Evolutionary conservation across 305 asterid genomes (phyloP).

Genomic region (Plantago lanceolata): DNA sequence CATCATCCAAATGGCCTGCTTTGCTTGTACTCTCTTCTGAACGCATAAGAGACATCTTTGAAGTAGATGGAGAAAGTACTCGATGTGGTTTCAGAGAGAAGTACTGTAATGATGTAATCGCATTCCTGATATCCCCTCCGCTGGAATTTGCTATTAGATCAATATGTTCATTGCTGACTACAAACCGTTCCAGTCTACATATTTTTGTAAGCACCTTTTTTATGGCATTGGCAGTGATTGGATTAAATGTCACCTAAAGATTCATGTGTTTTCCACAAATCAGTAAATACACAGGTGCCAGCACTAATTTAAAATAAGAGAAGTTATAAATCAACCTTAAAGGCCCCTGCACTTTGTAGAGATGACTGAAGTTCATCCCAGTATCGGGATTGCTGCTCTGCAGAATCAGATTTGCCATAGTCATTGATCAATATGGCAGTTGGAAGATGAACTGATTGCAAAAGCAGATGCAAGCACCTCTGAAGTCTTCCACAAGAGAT

Average conservation of each 20-base stretch:
- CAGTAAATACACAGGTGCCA: slow-evolving; percentile 20
- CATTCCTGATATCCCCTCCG: slow-evolving; percentile 91
- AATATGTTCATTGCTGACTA: slow-evolving; percentile 60
- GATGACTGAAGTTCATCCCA: slow-evolving; percentile 80
- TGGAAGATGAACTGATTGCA: slow-evolving; percentile 68
- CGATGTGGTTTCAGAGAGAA: slow-evolving; percentile 56
- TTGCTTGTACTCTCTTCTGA: slow-evolving; percentile 32
- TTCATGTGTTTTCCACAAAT: slow-evolving; percentile 21
- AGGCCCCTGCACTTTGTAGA: slow-evolving; percentile 79
- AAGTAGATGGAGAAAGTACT: slow-evolving; percentile 31
- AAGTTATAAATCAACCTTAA: slow-evolving; percentile 61
- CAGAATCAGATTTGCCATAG: slow-evolving; percentile 58
- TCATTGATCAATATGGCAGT: slow-evolving; percentile 79
- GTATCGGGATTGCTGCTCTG: slow-evolving; percentile 54
- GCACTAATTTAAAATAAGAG: slow-evolving; percentile 13
- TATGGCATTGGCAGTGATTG: slow-evolving; percentile 67
- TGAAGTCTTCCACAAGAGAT: slow-evolving; percentile 53
- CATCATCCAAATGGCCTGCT: slow-evolving; percentile 33
- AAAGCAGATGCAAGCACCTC: slow-evolving; percentile 75
- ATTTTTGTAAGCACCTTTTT: slow-evolving; percentile 61
- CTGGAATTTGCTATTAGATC: slow-evolving; percentile 68
- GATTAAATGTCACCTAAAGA: slow-evolving; percentile 75
- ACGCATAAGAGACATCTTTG: slow-evolving; percentile 22
- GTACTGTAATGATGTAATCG: slow-evolving; percentile 82
- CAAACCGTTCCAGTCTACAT: slow-evolving; percentile 55